A percentile compares a stretch with the other conserved stretches of the same genome.
Evolutionary conservation across 108 stramenopile species (phyloP).

Genomic region (Mediolabrus comicus): DNA sequence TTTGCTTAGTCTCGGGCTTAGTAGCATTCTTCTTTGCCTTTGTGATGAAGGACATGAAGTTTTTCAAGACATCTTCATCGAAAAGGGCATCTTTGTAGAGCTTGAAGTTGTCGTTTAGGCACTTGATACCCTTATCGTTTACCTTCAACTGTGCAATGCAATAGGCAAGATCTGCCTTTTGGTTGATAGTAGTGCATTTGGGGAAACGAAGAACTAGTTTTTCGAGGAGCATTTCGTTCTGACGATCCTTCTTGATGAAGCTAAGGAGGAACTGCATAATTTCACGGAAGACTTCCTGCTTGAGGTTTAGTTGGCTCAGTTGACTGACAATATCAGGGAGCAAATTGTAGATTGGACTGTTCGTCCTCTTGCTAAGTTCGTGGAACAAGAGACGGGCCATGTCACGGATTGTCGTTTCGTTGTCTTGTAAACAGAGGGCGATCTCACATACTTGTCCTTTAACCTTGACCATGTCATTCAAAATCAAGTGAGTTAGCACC

Average conservation of each 20-base stretch:
- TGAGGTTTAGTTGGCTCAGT: slow-evolving; percentile 66
- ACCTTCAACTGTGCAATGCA: slow-evolving; percentile 92
- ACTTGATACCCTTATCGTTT: slow-evolving; percentile 86
- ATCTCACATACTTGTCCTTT: slow-evolving; percentile 95
- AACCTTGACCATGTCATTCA: slow-evolving; percentile 99
- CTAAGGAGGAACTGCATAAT: slow-evolving; percentile 93
- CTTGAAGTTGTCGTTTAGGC: slow-evolving; percentile 84
- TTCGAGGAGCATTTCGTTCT: slow-evolving; percentile 90
- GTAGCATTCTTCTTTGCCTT: slow-evolving; percentile 84
- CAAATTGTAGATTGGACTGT: slow-evolving; percentile 98
- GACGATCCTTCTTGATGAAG: slow-evolving; percentile 96
- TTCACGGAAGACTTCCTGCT: slow-evolving; percentile 77
- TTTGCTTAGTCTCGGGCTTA: slow-evolving; percentile 77
- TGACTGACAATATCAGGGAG: slow-evolving; percentile 96
- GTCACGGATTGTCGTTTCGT: slow-evolving; percentile 83
- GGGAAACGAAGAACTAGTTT: slow-evolving; percentile 91
- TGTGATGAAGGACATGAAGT: slow-evolving; percentile 67
- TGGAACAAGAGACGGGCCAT: slow-evolving; percentile 93
- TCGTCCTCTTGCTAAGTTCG: slow-evolving; percentile 89
- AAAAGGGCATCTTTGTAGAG: slow-evolving; percentile 88
- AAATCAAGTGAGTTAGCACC: slow-evolving; percentile 96
- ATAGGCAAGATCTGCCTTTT: slow-evolving; percentile 89
- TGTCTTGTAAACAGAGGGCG: slow-evolving; percentile 88
- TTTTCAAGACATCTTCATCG: slow-evolving; percentile 86
- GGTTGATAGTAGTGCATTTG: slow-evolving; percentile 64